Evolutionary conservation across 2,329 filamentous ascomycete genomes (phyloP).

Genomic region (Amauroascus verrucosus): DNA sequence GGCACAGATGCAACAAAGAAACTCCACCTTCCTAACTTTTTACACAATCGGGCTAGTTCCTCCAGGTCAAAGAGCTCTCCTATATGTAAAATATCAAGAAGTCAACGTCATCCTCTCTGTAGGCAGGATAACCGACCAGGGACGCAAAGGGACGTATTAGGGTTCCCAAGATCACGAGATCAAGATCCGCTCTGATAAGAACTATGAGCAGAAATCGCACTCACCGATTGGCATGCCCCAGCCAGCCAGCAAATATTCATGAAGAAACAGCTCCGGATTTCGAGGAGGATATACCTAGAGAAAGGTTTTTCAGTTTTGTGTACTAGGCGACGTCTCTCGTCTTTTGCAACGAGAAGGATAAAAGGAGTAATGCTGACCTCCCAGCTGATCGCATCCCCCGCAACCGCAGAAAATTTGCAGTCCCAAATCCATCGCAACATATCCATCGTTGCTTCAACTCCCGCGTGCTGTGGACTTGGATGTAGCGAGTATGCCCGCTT

Average conservation of each 20-base stretch:
- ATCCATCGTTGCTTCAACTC: conserved; percentile 42
- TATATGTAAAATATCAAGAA: conserved; percentile 21
- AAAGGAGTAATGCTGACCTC: conserved; percentile 34
- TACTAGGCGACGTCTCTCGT: conserved; percentile 9
- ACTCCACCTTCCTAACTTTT: conserved; percentile 32
- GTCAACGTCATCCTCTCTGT: no score
- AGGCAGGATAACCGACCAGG: no score
- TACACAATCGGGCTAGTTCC: conserved; percentile 29
- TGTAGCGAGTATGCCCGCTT: conserved; percentile 24
- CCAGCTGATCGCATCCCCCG: conserved; percentile 47
- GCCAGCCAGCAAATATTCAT: conserved; percentile 42
- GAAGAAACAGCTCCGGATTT: conserved; percentile 32
- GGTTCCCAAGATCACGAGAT: neutral
- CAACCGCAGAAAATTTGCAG: conserved; percentile 47
- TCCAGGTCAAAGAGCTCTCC: conserved; percentile 40
- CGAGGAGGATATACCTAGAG: conserved; percentile 34
- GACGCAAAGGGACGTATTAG: neutral
- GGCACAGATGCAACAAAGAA: conserved; percentile 45
- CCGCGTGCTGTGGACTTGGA: conserved; percentile 36
- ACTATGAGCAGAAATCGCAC: neutral
- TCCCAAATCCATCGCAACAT: conserved; percentile 52
- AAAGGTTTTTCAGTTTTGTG: neutral
- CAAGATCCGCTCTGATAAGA: neutral
- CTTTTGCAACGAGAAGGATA: neutral
- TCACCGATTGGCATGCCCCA: conserved; percentile 42